Evolutionary conservation across 306 rosid species (phyloP), one percentile per base, ranked within the genome.

Genomic region (Hylodesmum podocarpum): DNA sequence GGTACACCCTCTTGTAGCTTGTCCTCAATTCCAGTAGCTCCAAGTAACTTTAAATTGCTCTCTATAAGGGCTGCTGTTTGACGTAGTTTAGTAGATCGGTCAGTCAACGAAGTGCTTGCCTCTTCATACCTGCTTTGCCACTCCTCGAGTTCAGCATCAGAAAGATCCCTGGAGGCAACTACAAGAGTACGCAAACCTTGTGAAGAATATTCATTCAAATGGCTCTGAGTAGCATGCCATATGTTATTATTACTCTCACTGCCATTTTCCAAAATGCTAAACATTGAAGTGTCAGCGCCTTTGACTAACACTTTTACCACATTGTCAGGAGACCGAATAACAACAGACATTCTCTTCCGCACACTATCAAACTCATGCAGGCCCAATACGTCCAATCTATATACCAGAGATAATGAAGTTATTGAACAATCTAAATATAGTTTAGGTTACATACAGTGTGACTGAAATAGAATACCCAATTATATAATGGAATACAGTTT

Each of bases 1-100:
- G 99, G 99, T 58, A 96, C 99, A 81, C 99, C 99, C 75, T 88
- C 92, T 80, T 96, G 99, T 46, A 96, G 91, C 82, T 92, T 96
- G 86, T 96, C 99, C 88, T 96, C 99, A 83, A 96, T 96, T 74
- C 88, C 98, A 71, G 99, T 90, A 16, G 93, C 96, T 67, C 99
- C 99, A 61, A 96, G 91, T 36, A 96, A 86, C 80, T 85, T 88
- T 76, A 96, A 80, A 83, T 92, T 81, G 81, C 89, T 66, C 84
- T 96, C 99, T 68, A 96, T 86, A 44, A 84, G 78, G 75, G 87
- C 85, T 10, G 99, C 97, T 25, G 96, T 89, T 58, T 91, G 93
- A 11, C 98, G 97, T 62, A 96, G 84, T 69, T 88, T 86, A 33
- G 69, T 43, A 66, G 88, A 86, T 84, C 99, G 81, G 64, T 91